Percentiles rank a stretch among this genome's conserved stretches.
Evolutionary conservation across 306 rosid genomes (phyloP).

Genomic region (Purshia tridentata): DNA sequence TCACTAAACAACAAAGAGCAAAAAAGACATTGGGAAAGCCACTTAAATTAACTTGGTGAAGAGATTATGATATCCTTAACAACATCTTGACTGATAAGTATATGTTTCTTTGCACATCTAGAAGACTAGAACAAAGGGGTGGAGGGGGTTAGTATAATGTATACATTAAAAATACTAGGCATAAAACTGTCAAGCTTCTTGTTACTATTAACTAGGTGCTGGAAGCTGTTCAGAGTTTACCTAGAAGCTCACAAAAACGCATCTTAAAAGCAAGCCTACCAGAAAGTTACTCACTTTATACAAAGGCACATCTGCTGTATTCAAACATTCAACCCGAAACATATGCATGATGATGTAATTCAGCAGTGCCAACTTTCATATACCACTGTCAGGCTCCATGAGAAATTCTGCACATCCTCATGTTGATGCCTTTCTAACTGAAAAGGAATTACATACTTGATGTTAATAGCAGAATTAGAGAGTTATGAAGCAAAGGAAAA

Average conservation of each 20-base stretch:
- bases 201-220: background rate
- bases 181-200: background rate
- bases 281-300: background rate
- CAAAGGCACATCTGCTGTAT: background rate
- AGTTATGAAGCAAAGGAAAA: background rate
- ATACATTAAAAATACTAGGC: background rate
- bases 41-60: background rate
- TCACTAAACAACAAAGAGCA: background rate
- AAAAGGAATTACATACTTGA: background rate
- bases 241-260: background rate
- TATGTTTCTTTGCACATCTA: background rate
- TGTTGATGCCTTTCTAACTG: background rate
- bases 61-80: background rate
- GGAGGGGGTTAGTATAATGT: background rate
- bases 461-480: background rate
- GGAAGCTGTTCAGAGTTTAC: background rate
- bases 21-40: background rate
- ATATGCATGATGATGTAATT: background rate
- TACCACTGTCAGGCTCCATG: background rate
- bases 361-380: background rate
- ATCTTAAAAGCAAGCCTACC: background rate
- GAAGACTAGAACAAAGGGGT: background rate
- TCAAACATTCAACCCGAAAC: background rate
- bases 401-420: background rate
- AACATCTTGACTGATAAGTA: background rate